Evolutionary conservation across 106 monocot species (phyloP), one percentile per base, ranked within the genome.

Genomic region (Allium cepa): DNA sequence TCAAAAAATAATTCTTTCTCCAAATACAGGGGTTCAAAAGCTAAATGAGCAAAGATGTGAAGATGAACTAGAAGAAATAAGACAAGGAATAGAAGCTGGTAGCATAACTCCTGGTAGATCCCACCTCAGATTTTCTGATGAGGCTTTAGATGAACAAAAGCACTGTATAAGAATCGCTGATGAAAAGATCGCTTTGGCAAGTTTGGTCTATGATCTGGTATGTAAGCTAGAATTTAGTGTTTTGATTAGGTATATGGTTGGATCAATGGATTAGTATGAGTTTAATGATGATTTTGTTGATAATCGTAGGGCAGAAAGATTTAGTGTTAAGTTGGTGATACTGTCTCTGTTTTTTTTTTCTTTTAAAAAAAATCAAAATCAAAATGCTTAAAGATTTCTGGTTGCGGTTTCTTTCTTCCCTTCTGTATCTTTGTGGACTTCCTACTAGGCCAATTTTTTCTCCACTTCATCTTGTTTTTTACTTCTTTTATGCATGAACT

Each of bases 1-100:
- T 36, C 49, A 18, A 9, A 62, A 57, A 46, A 50, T 17, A 36
- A 36, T 36, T 36, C 36, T 36, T 36, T 36, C 36, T 36, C 36
- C 36, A 36, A 36, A 5, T 80, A 28, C 82, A 97, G 96, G 71
- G 55, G 71, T 88, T 7, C 86, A 86, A 72, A 71, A 45, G 46
- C 84, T 86, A 66, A 99, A 90, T 83, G 93, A 99, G 63, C 83
- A 93, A 69, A 82, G 90, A 9, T 99, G 99, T 77, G 90, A 87
- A 58, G 76, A 90, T 72, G 99, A 99, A 85, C 84, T 93, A 50
- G 80, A 76, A 57, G 85, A 90, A 60, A 85, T 99, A 60, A 93
- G 58, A 55, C 80, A 64, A 26, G 79, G 73, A 64, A 55, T 90
- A 66, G 90, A 81, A 73, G 82, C 92, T 67, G 83, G 92, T 62